phyloP scores from a whole-genome alignment of 1,284 basidiomycete genomes.

The Puccinia coronata region DNA sequence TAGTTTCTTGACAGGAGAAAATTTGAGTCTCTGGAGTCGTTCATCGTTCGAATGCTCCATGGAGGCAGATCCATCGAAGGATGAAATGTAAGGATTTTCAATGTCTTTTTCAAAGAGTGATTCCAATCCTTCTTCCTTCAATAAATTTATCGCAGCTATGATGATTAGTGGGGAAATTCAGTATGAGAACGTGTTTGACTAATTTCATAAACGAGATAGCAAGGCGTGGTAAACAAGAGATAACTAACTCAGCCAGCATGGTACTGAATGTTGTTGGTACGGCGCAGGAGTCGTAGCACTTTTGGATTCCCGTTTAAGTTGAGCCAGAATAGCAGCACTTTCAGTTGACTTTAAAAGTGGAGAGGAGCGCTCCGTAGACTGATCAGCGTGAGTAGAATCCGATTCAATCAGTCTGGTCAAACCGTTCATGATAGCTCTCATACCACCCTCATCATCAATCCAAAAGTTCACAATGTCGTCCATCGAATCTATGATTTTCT shows the following conservation, averaged over 20 bases:
- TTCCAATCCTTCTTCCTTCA: slow-evolving; percentile 42
- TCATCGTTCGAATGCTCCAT: slow-evolving; percentile 15
- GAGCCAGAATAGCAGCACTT: slow-evolving; percentile 26
- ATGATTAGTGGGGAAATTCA: not conserved
- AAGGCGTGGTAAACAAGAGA: not conserved
- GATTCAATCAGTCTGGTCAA: slow-evolving; percentile 35
- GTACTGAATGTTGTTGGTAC: slow-evolving; percentile 30
- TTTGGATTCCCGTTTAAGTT: slow-evolving; percentile 44
- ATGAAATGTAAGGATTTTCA: slow-evolving; percentile 24
- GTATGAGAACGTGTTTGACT: not conserved
- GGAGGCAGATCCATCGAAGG: slow-evolving; percentile 3
- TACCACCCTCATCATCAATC: slow-evolving; percentile 50
- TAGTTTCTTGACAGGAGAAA: slow-evolving; percentile 39
- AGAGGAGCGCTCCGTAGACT: not conserved
- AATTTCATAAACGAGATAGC: not conserved
- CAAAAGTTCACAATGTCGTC: slow-evolving; percentile 50
- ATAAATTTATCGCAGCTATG: slow-evolving; percentile 35
- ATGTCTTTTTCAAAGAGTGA: not conserved
- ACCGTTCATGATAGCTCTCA: slow-evolving; percentile 41
- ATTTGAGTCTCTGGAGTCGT: slow-evolving; percentile 23
- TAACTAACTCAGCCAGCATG: slow-evolving; percentile 45
- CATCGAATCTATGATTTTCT: slow-evolving; percentile 49
- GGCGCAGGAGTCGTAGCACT: not conserved
- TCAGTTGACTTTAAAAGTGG: slow-evolving; percentile 20
- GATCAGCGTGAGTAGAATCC: slow-evolving; percentile 8